Evolutionary conservation across 148 eudicot genomes (phyloP).

Genomic region (Chenopodium album): DNA sequence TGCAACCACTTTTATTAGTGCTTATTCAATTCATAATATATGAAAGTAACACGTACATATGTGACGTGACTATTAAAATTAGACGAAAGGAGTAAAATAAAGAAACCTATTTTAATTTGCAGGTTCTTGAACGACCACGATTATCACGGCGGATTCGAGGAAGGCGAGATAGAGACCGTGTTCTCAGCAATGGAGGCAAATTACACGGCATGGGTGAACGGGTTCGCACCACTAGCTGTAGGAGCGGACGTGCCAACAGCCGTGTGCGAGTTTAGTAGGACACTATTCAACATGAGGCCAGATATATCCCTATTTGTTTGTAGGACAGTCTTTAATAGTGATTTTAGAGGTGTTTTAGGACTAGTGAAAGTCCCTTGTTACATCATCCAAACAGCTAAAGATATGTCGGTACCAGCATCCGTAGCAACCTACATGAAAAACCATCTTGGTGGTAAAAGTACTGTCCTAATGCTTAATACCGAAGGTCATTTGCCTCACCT

Average conservation of each 20-base stretch:
- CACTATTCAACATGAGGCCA: constrained; percentile 91
- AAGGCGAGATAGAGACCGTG: constrained; percentile 63
- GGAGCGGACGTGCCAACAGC: constrained; percentile 95
- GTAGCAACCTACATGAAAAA: constrained; percentile 72
- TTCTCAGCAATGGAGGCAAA: constrained; percentile 88
- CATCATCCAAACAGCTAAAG: constrained; percentile 78
- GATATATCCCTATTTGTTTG: constrained; percentile 80
- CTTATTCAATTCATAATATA: no score
- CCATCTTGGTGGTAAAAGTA: constrained; percentile 68
- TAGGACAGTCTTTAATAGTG: constrained; percentile 66
- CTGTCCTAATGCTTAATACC: constrained; percentile 57
- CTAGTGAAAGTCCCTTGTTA: constrained; percentile 77
- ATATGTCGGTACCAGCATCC: constrained; percentile 79
- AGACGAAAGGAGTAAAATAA: neutral
- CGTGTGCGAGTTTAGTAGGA: constrained; percentile 86
- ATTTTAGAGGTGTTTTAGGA: constrained; percentile 66
- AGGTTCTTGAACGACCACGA: constrained; percentile 81
- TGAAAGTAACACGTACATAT: no score
- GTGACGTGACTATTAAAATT: neutral
- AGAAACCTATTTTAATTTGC: neutral
- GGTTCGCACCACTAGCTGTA: constrained; percentile 84
- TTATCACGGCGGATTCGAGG: constrained; percentile 89
- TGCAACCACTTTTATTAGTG: neutral
- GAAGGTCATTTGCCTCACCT: constrained; percentile 95
- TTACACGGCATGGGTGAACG: constrained; percentile 85